Base-by-base conservation (phyloP, 2,329 filamentous ascomycete species). In the Xylariaceae sp. region DNA sequence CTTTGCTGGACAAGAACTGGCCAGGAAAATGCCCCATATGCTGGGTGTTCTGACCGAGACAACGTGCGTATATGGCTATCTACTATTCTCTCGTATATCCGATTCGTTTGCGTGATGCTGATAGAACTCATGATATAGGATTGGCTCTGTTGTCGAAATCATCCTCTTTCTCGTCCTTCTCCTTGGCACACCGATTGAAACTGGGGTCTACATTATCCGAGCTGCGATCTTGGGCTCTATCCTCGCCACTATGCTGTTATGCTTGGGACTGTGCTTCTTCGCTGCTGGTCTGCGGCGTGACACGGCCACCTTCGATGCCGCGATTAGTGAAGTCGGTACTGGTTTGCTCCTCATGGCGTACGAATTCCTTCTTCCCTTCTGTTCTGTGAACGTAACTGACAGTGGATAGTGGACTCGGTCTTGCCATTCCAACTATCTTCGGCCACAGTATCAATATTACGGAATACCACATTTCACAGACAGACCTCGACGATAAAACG, bases 181-280 rank as follows among this genome's bases (percentile, higher is more conserved):
- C 4, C 72, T 71, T 9, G 73, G 77, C 1, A 24, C 41, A 1
- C 5, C 78, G 46, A 73, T 78, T 2, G 4, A 16, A 5, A 56
- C 78, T 48, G 73, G 78, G 71, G 87, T 88, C 58, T 79, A 82
- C n/a, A 89, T 95, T 65, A 91, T 96, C 65, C 86, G 91, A 69
- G 90, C 90, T 50, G 91, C 92, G 23, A 93, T 96, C 53, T 76
- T 96, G 0, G 91, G 92, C 31, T 94, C 90, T 0, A 89, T 96
- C 40, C 74, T 96, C 29, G 91, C 92, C 11, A 96, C 92, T 28
- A 83, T 95, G 75, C 76, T 96, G 40, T 79, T 96, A 1, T 96
- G 91, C 65, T 75, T 96, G 23, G 92, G 92, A 0, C 69, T 88
- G 49, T 95, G 91, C 71, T 96, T 96, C 77, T 85, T 94, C 60